phyloP scores from a whole-genome alignment of 2,329 filamentous ascomycete species.

The Botryosphaeria agaves region DNA sequence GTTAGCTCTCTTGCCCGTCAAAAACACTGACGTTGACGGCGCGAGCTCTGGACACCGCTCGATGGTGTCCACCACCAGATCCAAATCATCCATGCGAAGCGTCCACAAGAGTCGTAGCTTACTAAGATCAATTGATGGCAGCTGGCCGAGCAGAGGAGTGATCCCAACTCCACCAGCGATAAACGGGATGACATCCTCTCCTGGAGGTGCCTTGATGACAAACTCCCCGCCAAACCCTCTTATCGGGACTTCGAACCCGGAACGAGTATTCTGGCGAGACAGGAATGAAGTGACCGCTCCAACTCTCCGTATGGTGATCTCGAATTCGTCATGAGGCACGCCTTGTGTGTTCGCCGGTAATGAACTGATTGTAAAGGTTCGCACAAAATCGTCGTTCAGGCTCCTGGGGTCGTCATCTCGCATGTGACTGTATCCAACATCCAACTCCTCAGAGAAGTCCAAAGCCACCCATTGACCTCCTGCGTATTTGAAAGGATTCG shows the following conservation, averaged over 20 bases:
- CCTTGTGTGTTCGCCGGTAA: conserved; percentile 21
- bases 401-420: conserved; percentile 60
- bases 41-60: conserved; percentile 33
- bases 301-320: conserved; percentile 55
- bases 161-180: conserved; percentile 70
- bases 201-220: conserved; percentile 16
- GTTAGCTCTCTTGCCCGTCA: conserved; percentile 33
- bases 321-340: conserved; percentile 32
- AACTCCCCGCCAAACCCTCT: conserved; percentile 59
- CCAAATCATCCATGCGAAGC: conserved; percentile 41
- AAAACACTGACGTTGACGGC: conserved; percentile 38
- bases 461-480: conserved; percentile 66
- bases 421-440: conserved; percentile 69
- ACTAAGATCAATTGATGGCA: conserved; percentile 30
- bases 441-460: conserved; percentile 51
- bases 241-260: conserved; percentile 44
- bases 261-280: conserved; percentile 36
- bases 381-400: conserved; percentile 68
- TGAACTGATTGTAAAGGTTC: conserved; percentile 69
- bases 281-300: conserved; percentile 52
- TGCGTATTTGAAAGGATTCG: conserved; percentile 30
- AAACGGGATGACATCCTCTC: conserved; percentile 27
- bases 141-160: conserved; percentile 60
- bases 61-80: conserved; percentile 44
- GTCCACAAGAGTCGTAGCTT: conserved; percentile 51